Base-by-base conservation (phyloP, 192 early-diverging fungal genomes). In the Coemansia sp. region DNA sequence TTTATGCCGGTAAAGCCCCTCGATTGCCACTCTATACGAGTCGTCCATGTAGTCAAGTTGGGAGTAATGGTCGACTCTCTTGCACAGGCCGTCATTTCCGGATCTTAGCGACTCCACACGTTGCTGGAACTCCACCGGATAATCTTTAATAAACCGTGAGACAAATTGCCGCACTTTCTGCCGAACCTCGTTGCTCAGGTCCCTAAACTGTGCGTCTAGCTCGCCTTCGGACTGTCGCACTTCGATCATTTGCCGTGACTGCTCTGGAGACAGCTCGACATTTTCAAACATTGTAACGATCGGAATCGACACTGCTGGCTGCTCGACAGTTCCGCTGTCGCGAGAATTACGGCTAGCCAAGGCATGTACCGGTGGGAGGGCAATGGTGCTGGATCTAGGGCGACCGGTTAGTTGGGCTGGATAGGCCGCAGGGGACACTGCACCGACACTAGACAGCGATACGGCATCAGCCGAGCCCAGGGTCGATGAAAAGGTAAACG, bases 241-340 rank as follows among this genome's bases (percentile, higher is more conserved):
- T 11, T 24, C 66, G 34, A 71, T 56, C 17, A 58, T 60, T 21
- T 64, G 49, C 3, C 28, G 58, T 37, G 59, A 68, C 49, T 42
- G 67, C 18, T 59, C 63, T 8, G 70, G 56, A 4, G 63, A 40
- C 23, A 54, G 62, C 31, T 68, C 68, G 5, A 57, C n/a, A 11
- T 60, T 57, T 5, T 68, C 69, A 3, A 61, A 37, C 12, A 52
- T 42, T 4, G 60, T 15, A 0, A 48, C 49, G 2, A 42, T 36
- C 9, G 59, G 50, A 18, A 64, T 56, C 3, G 49, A 36, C 36
- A 24, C 11, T 37, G 31, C 48, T 4, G 34, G 37, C 1, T 18
- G 25, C 20, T 72, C 76, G 38, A 78, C 62, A 28, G 64, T 65
- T 8, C 76, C 70, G 38, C 76, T 73, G 46, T 78, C 76, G 5